These are phyloP conservation scores for Jaltomata sinuosa DNA, from an alignment of 257 asterid genomes.

Conservation along the genomic window DNA sequence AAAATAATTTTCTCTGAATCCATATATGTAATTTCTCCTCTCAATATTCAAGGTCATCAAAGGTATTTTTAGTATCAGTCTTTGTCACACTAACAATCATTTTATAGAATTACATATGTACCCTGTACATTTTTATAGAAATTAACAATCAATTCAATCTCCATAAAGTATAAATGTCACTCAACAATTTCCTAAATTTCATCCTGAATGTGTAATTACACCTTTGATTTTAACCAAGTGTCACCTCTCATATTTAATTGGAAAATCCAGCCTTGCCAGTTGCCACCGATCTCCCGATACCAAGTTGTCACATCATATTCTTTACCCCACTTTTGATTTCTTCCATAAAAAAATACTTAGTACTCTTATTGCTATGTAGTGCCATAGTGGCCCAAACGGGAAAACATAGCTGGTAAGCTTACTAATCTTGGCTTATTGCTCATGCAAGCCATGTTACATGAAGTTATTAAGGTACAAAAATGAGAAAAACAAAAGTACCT, in stretches of 20 bases:
- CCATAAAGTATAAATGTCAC: not conserved
- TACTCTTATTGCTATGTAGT: not conserved
- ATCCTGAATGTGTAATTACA: not conserved
- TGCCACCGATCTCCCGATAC: not conserved
- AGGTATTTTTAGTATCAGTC: not conserved
- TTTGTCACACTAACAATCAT: not conserved
- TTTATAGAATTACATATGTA: not conserved
- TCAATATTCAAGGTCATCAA: too few species aligned
- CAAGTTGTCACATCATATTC: not conserved
- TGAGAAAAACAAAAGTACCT: not conserved
- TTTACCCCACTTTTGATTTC: not conserved
- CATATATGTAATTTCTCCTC: too few species aligned
- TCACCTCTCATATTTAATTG: not conserved
- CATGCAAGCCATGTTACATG: conserved; percentile 16
- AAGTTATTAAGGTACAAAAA: not conserved
- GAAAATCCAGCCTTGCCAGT: not conserved
- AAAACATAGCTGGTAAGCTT: not conserved
- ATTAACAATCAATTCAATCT: not conserved
- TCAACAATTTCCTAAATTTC: not conserved
- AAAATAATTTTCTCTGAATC: too few species aligned
- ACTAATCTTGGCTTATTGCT: not conserved
- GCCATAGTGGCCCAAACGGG: not conserved
- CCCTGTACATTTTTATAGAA: not conserved
- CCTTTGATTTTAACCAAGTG: not conserved
- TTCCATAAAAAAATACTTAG: not conserved